Percentiles rank a stretch among this genome's conserved stretches.
phyloP scores from a whole-genome alignment of 129 eudicot genomes.

The Chrysanthemum seticuspe region DNA sequence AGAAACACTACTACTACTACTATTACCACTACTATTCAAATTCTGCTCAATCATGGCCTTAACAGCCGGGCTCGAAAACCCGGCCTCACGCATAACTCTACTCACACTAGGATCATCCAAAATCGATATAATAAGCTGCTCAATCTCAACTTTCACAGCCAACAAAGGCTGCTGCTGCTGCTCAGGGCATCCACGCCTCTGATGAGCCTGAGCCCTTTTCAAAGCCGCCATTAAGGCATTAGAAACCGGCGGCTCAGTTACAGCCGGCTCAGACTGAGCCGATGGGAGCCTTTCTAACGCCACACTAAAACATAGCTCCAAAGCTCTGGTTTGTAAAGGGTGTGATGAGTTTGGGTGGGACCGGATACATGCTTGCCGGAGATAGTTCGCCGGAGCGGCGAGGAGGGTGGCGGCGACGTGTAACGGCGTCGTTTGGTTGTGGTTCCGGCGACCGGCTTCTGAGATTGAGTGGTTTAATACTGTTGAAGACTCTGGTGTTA shows the following conservation, averaged over 20 bases:
- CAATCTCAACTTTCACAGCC: conserved; percentile 80
- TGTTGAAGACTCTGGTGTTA: conserved; percentile 59
- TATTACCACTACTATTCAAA: conserved; percentile 24
- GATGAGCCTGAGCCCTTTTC: conserved; percentile 81
- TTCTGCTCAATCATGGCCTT: conserved; percentile 84
- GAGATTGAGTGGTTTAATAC: conserved; percentile 78
- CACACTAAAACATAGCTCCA: conserved; percentile 91
- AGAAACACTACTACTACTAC: conserved; percentile 7
- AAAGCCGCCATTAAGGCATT: conserved; percentile 90
- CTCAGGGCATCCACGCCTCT: conserved; percentile 84
- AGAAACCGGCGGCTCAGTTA: conserved; percentile 77
- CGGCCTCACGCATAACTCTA: conserved; percentile 93
- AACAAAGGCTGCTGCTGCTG: conserved; percentile 90
- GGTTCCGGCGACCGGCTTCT: conserved; percentile 84
- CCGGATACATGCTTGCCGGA: conserved; percentile 85
- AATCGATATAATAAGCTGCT: conserved; percentile 65
- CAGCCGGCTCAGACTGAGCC: conserved; percentile 30
- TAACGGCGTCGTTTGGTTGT: conserved; percentile 94
- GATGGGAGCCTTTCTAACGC: conserved; percentile 85
- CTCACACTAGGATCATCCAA: conserved; percentile 95
- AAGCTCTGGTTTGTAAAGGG: conserved; percentile 86
- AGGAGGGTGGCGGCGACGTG: conserved; percentile 94
- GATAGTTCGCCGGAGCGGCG: conserved; percentile 71
- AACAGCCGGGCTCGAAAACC: conserved; percentile 91
- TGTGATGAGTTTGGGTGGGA: conserved; percentile 94